Conservation (phyloP, 78 protist species). For the Speleostelium caveatum region DNA sequence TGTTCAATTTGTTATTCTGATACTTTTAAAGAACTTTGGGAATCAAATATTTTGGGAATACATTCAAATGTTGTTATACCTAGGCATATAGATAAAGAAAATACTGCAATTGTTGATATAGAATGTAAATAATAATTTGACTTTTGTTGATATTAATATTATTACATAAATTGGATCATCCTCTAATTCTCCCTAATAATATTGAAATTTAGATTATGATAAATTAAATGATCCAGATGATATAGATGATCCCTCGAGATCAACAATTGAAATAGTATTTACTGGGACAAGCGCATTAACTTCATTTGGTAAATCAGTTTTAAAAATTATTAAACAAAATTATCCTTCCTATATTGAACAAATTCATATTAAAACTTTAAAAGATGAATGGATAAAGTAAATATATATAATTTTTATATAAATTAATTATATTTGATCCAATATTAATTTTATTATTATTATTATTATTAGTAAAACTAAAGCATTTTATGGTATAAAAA, state of each 20-base stretch:
- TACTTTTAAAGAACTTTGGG: slow-evolving; percentile 63
- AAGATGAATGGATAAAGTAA: slow-evolving; percentile 81
- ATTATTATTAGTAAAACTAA: slow-evolving; percentile 31
- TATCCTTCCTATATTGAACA: slow-evolving; percentile 17
- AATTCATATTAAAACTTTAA: slow-evolving; percentile 20
- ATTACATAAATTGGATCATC: background rate
- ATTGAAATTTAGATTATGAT: slow-evolving; percentile 29
- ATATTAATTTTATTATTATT: background rate
- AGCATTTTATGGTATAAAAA: slow-evolving; percentile 50
- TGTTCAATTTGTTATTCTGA: slow-evolving; percentile 5
- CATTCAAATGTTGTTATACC: slow-evolving; percentile 28
- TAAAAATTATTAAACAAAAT: slow-evolving; percentile 29
- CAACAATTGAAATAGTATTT: slow-evolving; percentile 47
- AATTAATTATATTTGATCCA: background rate
- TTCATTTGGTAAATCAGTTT: slow-evolving; percentile 21
- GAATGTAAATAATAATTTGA: slow-evolving; percentile 53
- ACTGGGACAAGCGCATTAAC: slow-evolving; percentile 11
- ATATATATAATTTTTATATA: background rate
- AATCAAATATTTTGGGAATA: slow-evolving; percentile 53
- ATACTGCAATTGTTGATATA: slow-evolving; percentile 34
- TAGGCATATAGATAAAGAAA: slow-evolving; percentile 28
- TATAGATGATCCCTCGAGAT: slow-evolving; percentile 58
- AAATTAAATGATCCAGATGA: slow-evolving; percentile 65
- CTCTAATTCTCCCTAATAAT: background rate
- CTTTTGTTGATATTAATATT: too few species aligned